Conservation (phyloP, 352 stramenopile species). For the Elongisporangium anandrum region DNA sequence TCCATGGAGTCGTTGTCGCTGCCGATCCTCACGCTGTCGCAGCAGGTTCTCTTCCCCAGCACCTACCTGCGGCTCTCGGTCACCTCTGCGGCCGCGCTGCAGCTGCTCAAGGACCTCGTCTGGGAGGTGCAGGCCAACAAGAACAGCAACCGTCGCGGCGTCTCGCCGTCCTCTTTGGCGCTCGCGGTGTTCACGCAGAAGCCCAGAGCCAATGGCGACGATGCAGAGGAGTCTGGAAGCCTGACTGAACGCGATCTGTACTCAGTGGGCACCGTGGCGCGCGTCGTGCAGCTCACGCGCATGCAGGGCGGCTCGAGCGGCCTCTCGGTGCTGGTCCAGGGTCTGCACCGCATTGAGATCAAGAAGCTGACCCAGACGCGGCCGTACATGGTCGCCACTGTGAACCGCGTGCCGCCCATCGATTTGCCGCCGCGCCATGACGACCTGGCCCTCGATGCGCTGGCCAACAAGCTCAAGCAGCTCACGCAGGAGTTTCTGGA, state of each 20-base stretch:
- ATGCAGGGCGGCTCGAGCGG: constrained; percentile 42
- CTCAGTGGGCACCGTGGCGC: constrained; percentile 52
- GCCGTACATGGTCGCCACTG: constrained; percentile 54
- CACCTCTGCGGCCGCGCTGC: constrained; percentile 50
- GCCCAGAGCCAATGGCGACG: constrained; percentile 11
- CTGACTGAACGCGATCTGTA: constrained; percentile 38
- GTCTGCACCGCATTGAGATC: constrained; percentile 47
- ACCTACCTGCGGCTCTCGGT: constrained; percentile 74
- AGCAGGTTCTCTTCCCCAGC: constrained; percentile 70
- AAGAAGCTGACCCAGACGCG: constrained; percentile 38
- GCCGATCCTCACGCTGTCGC: constrained; percentile 62
- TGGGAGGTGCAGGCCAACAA: constrained; percentile 65
- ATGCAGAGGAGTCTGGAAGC: constrained; percentile 1
- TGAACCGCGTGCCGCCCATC: constrained; percentile 23
- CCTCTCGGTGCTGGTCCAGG: constrained; percentile 69
- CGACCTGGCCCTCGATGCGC: constrained; percentile 19
- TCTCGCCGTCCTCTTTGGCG: constrained; percentile 31
- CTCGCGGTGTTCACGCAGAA: constrained; percentile 64
- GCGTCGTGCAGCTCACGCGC: constrained; percentile 72
- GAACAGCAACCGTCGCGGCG: constrained; percentile 19
- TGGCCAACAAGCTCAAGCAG: constrained; percentile 50
- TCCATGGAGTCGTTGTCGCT: constrained; percentile 30
- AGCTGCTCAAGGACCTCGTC: constrained; percentile 75
- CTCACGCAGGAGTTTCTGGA: constrained; percentile 65
- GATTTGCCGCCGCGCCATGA: constrained; percentile 10